Percentiles rank a stretch among this genome's conserved stretches.
Conservation (phyloP, 148 eudicot species). For the Amaranthus palmeri region DNA sequence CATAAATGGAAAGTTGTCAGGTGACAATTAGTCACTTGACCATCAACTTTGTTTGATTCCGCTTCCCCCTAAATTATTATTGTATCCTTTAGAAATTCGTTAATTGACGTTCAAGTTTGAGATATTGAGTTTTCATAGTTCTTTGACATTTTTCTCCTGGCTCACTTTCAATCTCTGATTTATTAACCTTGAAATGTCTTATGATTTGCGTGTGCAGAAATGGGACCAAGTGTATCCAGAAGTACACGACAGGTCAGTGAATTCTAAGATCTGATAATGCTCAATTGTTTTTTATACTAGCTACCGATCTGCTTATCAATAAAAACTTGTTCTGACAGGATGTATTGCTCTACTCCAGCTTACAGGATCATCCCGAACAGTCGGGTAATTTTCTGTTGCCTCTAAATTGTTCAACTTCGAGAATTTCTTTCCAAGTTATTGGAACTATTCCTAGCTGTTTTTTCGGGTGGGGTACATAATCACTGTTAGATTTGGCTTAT, state of each 20-base stretch:
- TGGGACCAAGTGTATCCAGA: constrained; percentile 36
- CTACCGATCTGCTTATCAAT: constrained; percentile 9
- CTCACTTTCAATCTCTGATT: not conserved
- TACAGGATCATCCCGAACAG: constrained; percentile 50
- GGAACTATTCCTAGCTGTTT: not conserved
- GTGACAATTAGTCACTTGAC: constrained; percentile 4
- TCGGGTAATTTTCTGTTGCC: constrained; percentile 43
- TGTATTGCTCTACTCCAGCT: constrained; percentile 48
- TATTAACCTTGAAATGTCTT: not conserved
- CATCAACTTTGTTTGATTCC: not conserved
- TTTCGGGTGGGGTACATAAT: not conserved
- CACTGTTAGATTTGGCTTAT: not conserved
- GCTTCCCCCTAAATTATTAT: not conserved
- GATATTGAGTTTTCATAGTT: not conserved
- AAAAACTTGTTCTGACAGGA: constrained; percentile 43
- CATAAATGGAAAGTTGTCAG: not conserved
- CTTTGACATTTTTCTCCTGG: not conserved
- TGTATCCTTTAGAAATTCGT: not conserved
- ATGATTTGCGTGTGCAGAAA: constrained; percentile 42
- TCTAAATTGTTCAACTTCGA: not conserved
- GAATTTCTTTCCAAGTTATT: not conserved
- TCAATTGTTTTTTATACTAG: not conserved
- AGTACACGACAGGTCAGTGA: constrained; percentile 52
- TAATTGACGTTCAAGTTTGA: not conserved
- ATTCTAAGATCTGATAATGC: not conserved